These are phyloP conservation scores for Taxillus chinensis DNA, from an alignment of 164 flowering plant genomes.

Conservation along the genomic window DNA sequence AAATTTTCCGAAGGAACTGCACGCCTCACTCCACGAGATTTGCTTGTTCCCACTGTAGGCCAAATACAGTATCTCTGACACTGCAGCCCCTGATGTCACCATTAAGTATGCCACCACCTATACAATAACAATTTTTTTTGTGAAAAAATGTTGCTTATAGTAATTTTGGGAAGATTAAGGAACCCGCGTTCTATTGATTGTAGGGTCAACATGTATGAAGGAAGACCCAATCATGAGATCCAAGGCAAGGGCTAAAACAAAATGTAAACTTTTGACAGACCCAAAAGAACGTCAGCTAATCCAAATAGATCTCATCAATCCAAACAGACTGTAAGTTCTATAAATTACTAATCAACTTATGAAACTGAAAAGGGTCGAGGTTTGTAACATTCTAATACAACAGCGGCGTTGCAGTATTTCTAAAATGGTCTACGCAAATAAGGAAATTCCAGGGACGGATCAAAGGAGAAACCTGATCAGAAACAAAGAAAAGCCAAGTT, in stretches of 20 bases:
- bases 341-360: too few species aligned
- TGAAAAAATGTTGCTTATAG: not conserved
- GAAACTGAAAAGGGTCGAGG: too few species aligned
- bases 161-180: not conserved
- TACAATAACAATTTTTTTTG: not conserved
- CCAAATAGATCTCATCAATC: too few species aligned
- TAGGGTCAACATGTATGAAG: too few species aligned
- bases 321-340: too few species aligned
- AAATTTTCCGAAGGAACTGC: conserved; percentile 58
- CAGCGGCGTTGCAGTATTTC: too few species aligned
- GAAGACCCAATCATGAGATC: too few species aligned
- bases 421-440: not conserved
- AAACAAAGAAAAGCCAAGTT: conserved; percentile 80
- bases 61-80: conserved; percentile 46
- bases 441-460: not conserved
- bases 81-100: conserved; percentile 70
- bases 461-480: conserved; percentile 63
- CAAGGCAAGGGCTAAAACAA: too few species aligned
- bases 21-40: conserved; percentile 89
- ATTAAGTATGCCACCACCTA: conserved; percentile 71
- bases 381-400: too few species aligned
- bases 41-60: conserved; percentile 55
- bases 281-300: too few species aligned
- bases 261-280: too few species aligned
- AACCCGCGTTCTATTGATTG: not conserved